These are phyloP conservation scores for Diversispora eburnea DNA, from an alignment of 192 early-diverging fungal genomes.

Conservation along the genomic window DNA sequence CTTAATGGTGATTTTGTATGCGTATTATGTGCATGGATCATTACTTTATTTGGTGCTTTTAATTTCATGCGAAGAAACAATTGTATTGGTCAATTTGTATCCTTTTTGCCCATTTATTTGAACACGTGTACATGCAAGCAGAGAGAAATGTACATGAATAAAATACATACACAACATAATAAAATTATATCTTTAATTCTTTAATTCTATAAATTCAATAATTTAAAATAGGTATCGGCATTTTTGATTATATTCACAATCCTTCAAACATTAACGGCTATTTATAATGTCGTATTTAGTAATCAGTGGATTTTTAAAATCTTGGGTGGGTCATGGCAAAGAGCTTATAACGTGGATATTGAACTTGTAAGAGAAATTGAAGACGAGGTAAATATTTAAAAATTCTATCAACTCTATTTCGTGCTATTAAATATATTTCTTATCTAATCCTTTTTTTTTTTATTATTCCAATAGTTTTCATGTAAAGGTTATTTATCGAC, in stretches of 20 bases:
- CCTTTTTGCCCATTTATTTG: not conserved
- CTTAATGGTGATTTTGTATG: slow-evolving; percentile 6
- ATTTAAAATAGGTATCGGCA: not conserved
- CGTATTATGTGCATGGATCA: slow-evolving; percentile 7
- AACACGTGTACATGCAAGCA: too few species aligned
- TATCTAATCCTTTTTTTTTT: not conserved
- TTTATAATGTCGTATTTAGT: not conserved
- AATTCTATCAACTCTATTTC: not conserved
- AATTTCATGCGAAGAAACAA: slow-evolving; percentile 12
- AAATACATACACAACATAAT: too few species aligned
- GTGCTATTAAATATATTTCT: too few species aligned
- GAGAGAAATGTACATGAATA: too few species aligned
- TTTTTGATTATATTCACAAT: slow-evolving; percentile 7
- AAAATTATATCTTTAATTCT: not conserved
- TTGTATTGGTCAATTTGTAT: slow-evolving; percentile 17
- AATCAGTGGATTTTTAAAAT: slow-evolving; percentile 9
- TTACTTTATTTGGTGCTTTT: slow-evolving; percentile 12
- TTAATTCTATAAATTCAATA: not conserved
- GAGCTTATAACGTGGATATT: not conserved
- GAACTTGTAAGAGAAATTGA: slow-evolving; percentile 6
- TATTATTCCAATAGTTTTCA: slow-evolving; percentile 3
- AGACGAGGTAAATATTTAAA: slow-evolving; percentile 5
- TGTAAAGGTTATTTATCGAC: not conserved
- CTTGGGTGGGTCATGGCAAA: slow-evolving; percentile 9
- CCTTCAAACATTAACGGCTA: not conserved